Base-by-base conservation (phyloP, 176 grass and related monocot species). In the Bothriochloa decipiens region DNA sequence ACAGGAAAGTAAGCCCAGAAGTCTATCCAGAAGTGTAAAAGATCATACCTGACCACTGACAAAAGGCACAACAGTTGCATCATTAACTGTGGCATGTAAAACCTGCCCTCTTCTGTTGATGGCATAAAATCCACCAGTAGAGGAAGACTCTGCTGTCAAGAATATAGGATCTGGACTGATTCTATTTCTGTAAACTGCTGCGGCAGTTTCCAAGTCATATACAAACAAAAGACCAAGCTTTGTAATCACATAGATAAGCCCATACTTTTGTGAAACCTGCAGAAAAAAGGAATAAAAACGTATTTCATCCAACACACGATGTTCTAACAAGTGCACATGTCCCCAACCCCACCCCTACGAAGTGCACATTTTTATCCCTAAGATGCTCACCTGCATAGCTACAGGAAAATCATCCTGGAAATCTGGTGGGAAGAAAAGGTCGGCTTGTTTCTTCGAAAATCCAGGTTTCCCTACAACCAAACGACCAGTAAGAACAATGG, bases 81-180 rank as follows among this genome's bases (percentile, higher is more conserved):
- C 96, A 90, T 98, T 98, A 68, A 98, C 93, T 23, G 96, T 95
- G 49, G 96, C 96, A 83, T 92, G 93, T 74, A 98, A 89, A 85
- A 98, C 93, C 81, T 98, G 96, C 5, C 96, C 96, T 81, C 83
- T 91, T 83, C 96, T 98, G 81, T 98, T 98, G 74, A 98, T 88
- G 74, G 96, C 93, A 90, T 98, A 95, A 92, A 98, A 98, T 16
- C 96, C 96, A 78, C 96, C 96, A 58, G 87, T 86, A 83, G 75
- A 57, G 70, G 96, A 88, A 85, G 93, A 92, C 76, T 95, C 96
- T 62, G 91, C 83, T 40, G 96, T 98, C 80, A 98, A 87, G 78
- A 98, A 98, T 92, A 98, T 98, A 57, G 96, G 96, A 61, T 98
- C 96, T 63, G 96, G 93, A 68, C 96, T 98, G 63, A 98, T 98